Percentiles rank a stretch among this genome's conserved stretches.
Evolutionary conservation across 1,284 basidiomycete species (phyloP).

Genomic region (Xerocomus minutiporus): DNA sequence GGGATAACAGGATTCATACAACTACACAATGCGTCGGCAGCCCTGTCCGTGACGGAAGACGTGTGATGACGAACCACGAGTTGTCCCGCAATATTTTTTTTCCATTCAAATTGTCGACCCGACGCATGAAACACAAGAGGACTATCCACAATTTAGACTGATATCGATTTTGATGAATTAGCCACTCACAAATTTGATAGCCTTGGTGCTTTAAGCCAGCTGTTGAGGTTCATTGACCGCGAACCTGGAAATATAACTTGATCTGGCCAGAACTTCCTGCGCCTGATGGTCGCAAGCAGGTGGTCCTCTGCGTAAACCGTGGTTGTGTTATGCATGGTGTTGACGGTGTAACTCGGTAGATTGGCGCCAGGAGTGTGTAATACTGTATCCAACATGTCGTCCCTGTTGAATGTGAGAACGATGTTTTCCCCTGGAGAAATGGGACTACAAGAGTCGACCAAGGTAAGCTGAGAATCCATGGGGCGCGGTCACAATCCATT

Average conservation of each 20-base stretch:
- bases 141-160: slow-evolving; percentile 3
- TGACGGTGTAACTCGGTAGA: slow-evolving; percentile 13
- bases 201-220: slow-evolving; percentile 16
- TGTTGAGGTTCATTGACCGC: slow-evolving; percentile 6
- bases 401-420: slow-evolving; percentile 12
- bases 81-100: not conserved
- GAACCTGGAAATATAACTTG: slow-evolving; percentile 15
- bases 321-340: slow-evolving; percentile 9
- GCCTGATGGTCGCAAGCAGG: slow-evolving; percentile 20
- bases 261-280: slow-evolving; percentile 13
- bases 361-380: slow-evolving; percentile 1
- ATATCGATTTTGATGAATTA: not conserved
- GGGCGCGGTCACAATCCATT: too few relatives aligned
- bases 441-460: slow-evolving; percentile 5
- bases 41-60: not conserved
- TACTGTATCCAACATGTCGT: slow-evolving; percentile 14
- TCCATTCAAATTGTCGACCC: slow-evolving; percentile 20
- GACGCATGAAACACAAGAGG: slow-evolving; percentile 12
- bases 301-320: slow-evolving; percentile 3
- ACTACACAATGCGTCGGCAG: slow-evolving; percentile 3
- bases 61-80: slow-evolving; percentile 15
- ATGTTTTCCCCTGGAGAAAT: not conserved
- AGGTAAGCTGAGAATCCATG: slow-evolving; percentile 22
- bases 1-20: slow-evolving; percentile 11
- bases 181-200: slow-evolving; percentile 17